phyloP scores from a whole-genome alignment of 352 stramenopile species.

The Albugo candida region DNA sequence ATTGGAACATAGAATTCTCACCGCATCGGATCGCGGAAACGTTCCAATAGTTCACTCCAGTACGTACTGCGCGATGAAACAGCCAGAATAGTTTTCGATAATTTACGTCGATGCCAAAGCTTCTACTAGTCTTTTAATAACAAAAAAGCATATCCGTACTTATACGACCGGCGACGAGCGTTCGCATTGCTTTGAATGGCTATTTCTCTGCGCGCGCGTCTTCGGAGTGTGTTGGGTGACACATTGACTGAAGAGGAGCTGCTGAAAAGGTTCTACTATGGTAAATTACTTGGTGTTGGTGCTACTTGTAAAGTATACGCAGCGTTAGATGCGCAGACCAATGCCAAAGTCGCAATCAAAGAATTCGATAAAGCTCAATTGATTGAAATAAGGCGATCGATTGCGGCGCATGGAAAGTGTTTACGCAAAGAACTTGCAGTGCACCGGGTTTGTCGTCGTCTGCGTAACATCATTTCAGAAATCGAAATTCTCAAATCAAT shows the following conservation, averaged over 20 bases:
- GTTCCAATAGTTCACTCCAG: no score
- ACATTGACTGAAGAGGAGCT: constrained; percentile 1
- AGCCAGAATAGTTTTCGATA: no score
- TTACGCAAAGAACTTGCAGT: constrained; percentile 37
- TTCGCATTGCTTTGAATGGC: no score
- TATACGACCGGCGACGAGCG: no score
- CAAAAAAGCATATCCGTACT: no score
- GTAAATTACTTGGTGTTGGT: constrained; percentile 23
- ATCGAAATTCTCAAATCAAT: constrained; percentile 53
- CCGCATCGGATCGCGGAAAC: no score
- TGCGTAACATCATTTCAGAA: constrained; percentile 68
- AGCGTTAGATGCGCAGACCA: constrained; percentile 26
- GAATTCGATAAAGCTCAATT: constrained; percentile 70
- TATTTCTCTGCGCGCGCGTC: constrained; percentile 7
- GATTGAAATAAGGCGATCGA: constrained; percentile 57
- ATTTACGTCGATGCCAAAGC: no score
- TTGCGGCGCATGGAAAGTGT: constrained; percentile 36
- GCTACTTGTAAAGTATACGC: constrained; percentile 63
- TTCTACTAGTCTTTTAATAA: no score
- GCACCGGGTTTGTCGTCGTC: constrained; percentile 36
- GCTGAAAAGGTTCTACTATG: constrained; percentile 2
- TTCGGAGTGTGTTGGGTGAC: neutral
- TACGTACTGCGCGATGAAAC: no score
- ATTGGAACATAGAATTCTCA: no score
- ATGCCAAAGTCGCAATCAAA: constrained; percentile 42